Conservation (phyloP, 2,329 filamentous ascomycete genomes). For the Aspergillus brunneoviolaceus region DNA sequence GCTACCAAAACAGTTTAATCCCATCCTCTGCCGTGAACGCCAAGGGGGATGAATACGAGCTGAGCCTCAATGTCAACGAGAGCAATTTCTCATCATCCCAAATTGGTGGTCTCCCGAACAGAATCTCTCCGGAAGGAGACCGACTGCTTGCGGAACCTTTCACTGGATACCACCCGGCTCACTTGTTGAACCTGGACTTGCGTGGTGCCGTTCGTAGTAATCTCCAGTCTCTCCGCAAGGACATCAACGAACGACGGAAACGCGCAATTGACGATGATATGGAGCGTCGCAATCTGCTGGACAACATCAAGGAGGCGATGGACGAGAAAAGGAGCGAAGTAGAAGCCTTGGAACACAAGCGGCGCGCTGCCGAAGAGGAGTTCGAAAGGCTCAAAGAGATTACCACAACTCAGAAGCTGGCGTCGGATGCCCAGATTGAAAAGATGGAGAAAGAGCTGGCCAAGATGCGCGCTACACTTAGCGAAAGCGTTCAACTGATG, state of each 20-base stretch:
- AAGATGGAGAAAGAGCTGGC: conserved; percentile 98
- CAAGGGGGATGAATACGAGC: conserved; percentile 79
- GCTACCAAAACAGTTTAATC: conserved; percentile 90
- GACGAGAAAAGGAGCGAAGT: conserved; percentile 94
- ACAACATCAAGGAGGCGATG: conserved; percentile 93
- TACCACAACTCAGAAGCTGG: conserved; percentile 81
- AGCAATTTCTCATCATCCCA: conserved; percentile 71
- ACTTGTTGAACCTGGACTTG: conserved; percentile 85
- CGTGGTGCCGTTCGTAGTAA: conserved; percentile 77
- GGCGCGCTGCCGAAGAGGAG: conserved; percentile 85
- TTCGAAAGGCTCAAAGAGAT: conserved; percentile 91
- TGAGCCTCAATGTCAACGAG: conserved; percentile 77
- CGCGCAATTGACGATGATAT: conserved; percentile 84
- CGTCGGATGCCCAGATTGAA: conserved; percentile 90
- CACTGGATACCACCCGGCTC: conserved; percentile 84
- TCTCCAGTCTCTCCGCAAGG: conserved; percentile 76
- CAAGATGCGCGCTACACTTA: conserved; percentile 80
- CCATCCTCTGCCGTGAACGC: conserved; percentile 82
- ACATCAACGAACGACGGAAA: conserved; percentile 85
- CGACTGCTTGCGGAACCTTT: conserved; percentile 77
- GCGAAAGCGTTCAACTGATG: conserved; percentile 84
- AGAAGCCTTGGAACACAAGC: conserved; percentile 83
- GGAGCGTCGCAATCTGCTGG: conserved; percentile 89
- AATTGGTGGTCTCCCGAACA: conserved; percentile 50
- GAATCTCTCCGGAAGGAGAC: conserved; percentile 60